These are phyloP conservation scores for Scedosporium apiospermum DNA, from an alignment of 2,329 filamentous ascomycete species.

Conservation along the genomic window DNA sequence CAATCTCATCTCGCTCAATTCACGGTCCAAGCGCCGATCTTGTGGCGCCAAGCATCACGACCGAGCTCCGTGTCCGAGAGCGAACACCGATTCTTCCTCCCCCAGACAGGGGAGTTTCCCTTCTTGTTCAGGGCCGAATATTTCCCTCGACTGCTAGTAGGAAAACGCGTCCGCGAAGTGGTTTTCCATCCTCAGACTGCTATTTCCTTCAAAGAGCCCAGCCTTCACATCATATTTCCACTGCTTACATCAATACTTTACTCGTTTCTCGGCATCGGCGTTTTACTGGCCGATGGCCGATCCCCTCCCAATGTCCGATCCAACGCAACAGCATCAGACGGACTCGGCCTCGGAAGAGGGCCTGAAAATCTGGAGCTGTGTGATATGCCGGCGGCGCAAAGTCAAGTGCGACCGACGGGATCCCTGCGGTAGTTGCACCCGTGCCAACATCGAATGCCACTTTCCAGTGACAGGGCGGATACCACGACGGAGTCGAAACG, in stretches of 20 bases:
- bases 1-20: no score
- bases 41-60: conserved; percentile 9
- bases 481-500: conserved; percentile 9
- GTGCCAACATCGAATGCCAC: conserved; percentile 16
- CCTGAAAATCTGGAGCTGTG: neutral
- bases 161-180: no score
- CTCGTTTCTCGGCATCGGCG: neutral
- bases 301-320: neutral
- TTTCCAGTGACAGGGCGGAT: neutral
- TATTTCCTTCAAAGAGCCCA: conserved; percentile 9
- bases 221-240: neutral
- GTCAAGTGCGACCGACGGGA: conserved; percentile 15
- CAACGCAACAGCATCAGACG: neutral
- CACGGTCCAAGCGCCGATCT: neutral
- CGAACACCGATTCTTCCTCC: neutral
- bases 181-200: no score
- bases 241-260: no score
- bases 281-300: neutral
- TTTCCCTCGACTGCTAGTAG: no score
- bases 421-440: conserved; percentile 19
- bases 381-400: neutral
- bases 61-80: conserved; percentile 19
- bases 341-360: neutral
- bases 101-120: no score
- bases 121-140: no score